phyloP scores from a whole-genome alignment of 2,329 filamentous ascomycete species.

The Elsinoe australis region DNA sequence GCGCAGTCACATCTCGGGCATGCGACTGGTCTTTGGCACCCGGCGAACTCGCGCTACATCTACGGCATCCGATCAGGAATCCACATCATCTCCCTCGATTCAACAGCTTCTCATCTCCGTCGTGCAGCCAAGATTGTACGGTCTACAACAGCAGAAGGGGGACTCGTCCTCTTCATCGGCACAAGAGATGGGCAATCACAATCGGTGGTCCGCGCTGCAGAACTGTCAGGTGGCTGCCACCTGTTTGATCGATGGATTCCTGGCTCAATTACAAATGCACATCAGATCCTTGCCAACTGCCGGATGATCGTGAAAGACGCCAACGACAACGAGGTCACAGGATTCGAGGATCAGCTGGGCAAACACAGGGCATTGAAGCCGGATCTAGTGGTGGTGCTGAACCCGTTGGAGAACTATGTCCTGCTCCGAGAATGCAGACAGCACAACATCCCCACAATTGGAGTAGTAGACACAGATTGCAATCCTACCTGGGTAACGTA shows the following conservation, averaged over 20 bases:
- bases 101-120: slow-evolving; percentile 81
- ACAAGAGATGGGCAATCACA: slow-evolving; percentile 75
- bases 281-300: slow-evolving; percentile 71
- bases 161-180: slow-evolving; percentile 83
- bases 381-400: slow-evolving; percentile 86
- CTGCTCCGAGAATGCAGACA: slow-evolving; percentile 84
- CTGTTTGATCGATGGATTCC: slow-evolving; percentile 90
- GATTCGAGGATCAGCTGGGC: slow-evolving; percentile 59
- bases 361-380: slow-evolving; percentile 64
- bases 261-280: slow-evolving; percentile 83
- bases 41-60: slow-evolving; percentile 87
- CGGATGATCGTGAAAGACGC: slow-evolving; percentile 69
- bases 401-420: slow-evolving; percentile 86
- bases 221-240: slow-evolving; percentile 71
- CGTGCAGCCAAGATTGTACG: slow-evolving; percentile 87
- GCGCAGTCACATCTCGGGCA: slow-evolving; percentile 86
- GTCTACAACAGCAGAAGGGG: slow-evolving; percentile 73
- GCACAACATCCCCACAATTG: slow-evolving; percentile 86
- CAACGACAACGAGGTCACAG: slow-evolving; percentile 54
- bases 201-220: slow-evolving; percentile 71
- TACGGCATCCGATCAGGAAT: slow-evolving; percentile 80
- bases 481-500: slow-evolving; percentile 94
- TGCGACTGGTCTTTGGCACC: slow-evolving; percentile 86
- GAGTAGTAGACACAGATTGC: slow-evolving; percentile 85
- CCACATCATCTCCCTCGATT: slow-evolving; percentile 88